Percentiles rank a stretch among this genome's conserved stretches.
phyloP scores from a whole-genome alignment of 495 filamentous ascomycete species.

The Bryoglossum gracile region DNA sequence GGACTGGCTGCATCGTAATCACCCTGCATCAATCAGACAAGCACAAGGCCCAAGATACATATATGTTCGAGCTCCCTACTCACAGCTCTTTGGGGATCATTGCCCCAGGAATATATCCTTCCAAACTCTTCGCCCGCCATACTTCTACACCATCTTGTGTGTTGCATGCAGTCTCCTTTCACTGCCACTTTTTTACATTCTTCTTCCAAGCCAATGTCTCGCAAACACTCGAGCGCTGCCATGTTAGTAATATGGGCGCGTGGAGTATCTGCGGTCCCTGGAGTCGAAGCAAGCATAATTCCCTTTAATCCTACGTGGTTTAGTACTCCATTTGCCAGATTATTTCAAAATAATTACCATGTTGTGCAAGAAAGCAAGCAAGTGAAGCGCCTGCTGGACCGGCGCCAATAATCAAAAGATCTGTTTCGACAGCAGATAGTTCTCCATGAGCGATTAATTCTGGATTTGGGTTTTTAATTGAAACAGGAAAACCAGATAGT shows the following conservation, averaged over 20 bases:
- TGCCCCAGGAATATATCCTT: constrained; percentile 45
- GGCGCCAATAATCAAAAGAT: constrained; percentile 42
- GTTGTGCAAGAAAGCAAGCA: constrained; percentile 43
- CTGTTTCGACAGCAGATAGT: too few species aligned
- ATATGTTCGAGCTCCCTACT: background rate
- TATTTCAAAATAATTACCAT: constrained; percentile 36
- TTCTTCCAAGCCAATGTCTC: constrained; percentile 48
- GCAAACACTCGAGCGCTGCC: constrained; percentile 45
- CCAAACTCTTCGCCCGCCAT: constrained; percentile 51
- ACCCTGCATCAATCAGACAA: constrained; percentile 21
- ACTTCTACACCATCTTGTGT: constrained; percentile 45
- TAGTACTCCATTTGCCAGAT: too few species aligned
- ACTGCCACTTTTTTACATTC: constrained; percentile 34
- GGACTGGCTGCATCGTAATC: constrained; percentile 40
- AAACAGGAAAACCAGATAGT: too few species aligned
- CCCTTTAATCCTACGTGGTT: constrained; percentile 36
- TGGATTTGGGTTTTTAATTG: too few species aligned
- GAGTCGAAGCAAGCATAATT: constrained; percentile 37
- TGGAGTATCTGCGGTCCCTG: constrained; percentile 43
- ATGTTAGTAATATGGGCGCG: constrained; percentile 49
- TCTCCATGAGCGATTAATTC: too few species aligned
- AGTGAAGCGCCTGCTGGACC: constrained; percentile 48
- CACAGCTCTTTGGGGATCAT: constrained; percentile 38
- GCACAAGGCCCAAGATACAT: background rate
- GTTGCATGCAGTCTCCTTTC: constrained; percentile 35